Base-by-base conservation (phyloP, 768 basidiomycete species). In the Termitomyces titanicus region DNA sequence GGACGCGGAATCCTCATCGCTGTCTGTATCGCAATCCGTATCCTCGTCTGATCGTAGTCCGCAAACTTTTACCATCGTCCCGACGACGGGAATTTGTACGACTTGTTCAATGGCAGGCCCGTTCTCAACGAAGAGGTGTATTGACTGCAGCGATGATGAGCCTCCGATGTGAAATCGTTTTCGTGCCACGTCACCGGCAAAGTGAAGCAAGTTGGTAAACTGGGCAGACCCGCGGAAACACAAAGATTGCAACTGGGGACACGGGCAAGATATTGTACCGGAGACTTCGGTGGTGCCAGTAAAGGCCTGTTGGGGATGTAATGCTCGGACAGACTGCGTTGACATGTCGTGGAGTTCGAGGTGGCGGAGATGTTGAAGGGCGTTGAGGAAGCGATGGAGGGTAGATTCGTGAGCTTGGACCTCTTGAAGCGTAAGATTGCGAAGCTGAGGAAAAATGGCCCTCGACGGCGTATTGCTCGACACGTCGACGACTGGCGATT, bases 311-410 rank as follows among this genome's bases (percentile, higher is more conserved):
- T 52, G 53, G 9, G 71, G 70, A 13, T 70, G 56, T 11, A 76
- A 63, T 3, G 71, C 70, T 22, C 63, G 64, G 17, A 75, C 50
- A 5, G 68, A 65, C 5, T 68, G 60, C 31, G 72, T 65, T n/a
- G 72, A 62, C 66, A 72, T 74, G 37, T 66, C 65, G n/a, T 59
- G 61, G 17, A 76, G 53, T 53, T 74, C 72, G 35, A 79, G 62
- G 25, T 61, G 58, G 31, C 61, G 67, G 17, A 75, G 62, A 39
- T 66, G 60, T 10, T 58, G 55, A 13, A 70, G 60, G n/a, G 69
- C 59, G 45, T 48, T 61, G 56, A 73, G 73, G 48, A 76, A 69
- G 12, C 64, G 57, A 20, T 65, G 62, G 2, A 78, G 59, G 1
- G 70, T 64, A 9, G 51, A 53, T n/a, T 68, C 57, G 40, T 69